Conservation (phyloP, 345 rosid species). For the Physaria fendleri region DNA sequence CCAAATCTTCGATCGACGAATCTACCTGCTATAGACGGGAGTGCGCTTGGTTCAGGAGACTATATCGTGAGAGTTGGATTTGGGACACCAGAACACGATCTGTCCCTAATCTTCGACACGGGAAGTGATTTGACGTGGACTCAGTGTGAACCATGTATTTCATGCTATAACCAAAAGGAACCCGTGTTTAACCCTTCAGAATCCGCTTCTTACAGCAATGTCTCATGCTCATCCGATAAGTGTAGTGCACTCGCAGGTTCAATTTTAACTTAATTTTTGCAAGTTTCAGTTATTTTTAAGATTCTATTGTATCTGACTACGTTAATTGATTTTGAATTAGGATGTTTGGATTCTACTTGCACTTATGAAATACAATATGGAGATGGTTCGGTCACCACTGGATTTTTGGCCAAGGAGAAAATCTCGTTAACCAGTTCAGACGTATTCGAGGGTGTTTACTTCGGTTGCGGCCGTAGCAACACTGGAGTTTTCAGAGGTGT, state of each 20-base stretch:
- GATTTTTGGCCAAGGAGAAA: too few species aligned
- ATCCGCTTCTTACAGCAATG: constrained; percentile 51
- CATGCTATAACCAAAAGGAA: constrained; percentile 51
- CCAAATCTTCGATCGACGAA: too few species aligned
- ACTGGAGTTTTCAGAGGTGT: too few species aligned
- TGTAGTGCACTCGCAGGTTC: constrained; percentile 60
- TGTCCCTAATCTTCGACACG: constrained; percentile 52
- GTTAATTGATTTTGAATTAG: too few species aligned
- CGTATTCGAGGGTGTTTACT: too few species aligned
- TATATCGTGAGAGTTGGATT: constrained; percentile 51
- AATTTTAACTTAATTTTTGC: constrained; percentile 6
- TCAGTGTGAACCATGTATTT: constrained; percentile 49
- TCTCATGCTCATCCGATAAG: constrained; percentile 41
- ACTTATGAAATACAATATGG: too few species aligned
- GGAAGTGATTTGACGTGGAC: constrained; percentile 77
- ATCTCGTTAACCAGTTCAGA: too few species aligned
- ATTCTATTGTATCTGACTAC: too few species aligned
- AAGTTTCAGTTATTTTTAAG: not conserved
- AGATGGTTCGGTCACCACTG: too few species aligned
- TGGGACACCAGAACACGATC: constrained; percentile 48
- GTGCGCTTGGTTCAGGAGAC: constrained; percentile 43
- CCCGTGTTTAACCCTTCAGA: constrained; percentile 39
- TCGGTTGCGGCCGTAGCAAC: constrained; percentile 93
- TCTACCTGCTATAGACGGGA: constrained; percentile 59
- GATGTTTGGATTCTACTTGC: too few species aligned